Conservation (phyloP, 768 basidiomycete genomes). For the Kwoniella sp. region DNA sequence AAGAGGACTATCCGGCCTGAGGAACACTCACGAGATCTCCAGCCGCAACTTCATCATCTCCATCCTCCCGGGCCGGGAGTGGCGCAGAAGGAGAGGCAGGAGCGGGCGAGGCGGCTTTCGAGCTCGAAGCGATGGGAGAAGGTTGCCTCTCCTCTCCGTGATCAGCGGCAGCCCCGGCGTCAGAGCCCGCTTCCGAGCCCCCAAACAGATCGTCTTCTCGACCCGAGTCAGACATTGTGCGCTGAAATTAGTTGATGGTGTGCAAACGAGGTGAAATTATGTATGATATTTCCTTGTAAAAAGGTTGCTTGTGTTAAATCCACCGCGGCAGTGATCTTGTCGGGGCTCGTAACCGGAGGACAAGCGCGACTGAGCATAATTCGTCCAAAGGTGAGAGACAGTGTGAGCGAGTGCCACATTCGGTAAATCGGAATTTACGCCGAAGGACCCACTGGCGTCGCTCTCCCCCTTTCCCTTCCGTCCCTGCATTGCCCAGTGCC, state of each 20-base stretch:
- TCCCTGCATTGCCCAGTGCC: background rate
- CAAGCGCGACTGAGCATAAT: background rate
- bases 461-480: slow-evolving; percentile 7
- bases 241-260: no score
- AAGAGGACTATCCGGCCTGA: background rate
- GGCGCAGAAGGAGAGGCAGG: slow-evolving; percentile 16
- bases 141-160: slow-evolving; percentile 8
- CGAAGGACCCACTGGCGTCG: background rate
- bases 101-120: slow-evolving; percentile 19
- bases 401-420: slow-evolving; percentile 8
- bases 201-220: slow-evolving; percentile 46
- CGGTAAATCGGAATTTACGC: slow-evolving; percentile 4
- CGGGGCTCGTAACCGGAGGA: background rate
- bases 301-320: no score
- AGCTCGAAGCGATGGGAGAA: slow-evolving; percentile 34
- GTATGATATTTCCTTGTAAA: no score
- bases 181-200: slow-evolving; percentile 33
- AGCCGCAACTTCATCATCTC: slow-evolving; percentile 18
- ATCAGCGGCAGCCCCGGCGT: slow-evolving; percentile 4
- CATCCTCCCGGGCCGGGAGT: slow-evolving; percentile 6
- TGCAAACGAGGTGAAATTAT: no score
- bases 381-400: background rate
- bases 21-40: slow-evolving; percentile 25
- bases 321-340: no score
- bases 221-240: slow-evolving; percentile 39